phyloP scores from a whole-genome alignment of 139 green algal genomes.

The Pleodorina starrii region DNA sequence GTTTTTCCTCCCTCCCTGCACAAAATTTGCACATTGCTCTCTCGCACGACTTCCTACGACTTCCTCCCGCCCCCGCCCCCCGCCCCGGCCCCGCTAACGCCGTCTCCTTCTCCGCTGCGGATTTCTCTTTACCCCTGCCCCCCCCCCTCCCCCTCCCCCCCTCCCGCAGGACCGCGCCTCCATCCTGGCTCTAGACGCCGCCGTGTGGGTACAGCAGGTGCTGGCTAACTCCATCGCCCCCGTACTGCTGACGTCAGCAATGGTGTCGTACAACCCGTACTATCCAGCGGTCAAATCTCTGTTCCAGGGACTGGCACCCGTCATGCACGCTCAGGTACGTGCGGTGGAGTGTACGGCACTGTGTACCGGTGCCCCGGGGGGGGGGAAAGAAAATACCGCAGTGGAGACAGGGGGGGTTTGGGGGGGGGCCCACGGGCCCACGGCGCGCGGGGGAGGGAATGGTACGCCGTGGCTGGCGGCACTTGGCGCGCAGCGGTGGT shows the following conservation, averaged over 20 bases:
- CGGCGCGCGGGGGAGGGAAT: neutral
- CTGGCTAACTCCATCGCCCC: neutral
- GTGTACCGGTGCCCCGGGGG: too few relatives aligned
- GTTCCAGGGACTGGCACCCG: neutral
- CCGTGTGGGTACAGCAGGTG: neutral
- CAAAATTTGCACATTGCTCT: neutral
- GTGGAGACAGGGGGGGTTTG: too few relatives aligned
- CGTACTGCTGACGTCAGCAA: neutral
- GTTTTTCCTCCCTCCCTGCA: neutral
- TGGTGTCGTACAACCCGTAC: conserved; percentile 4
- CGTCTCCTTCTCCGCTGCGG: neutral
- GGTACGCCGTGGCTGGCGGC: neutral
- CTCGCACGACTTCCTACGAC: neutral
- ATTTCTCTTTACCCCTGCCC: neutral
- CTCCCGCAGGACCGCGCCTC: neutral
- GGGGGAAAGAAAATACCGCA: too few relatives aligned
- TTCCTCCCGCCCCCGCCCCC: too few relatives aligned
- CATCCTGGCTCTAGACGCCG: neutral
- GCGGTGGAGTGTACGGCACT: too few relatives aligned
- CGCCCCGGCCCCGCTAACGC: neutral
- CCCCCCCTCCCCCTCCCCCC: neutral
- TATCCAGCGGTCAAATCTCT: neutral
- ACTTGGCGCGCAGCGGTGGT: too few relatives aligned
- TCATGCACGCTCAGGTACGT: neutral
- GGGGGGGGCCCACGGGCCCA: too few relatives aligned